These are phyloP conservation scores for Chimonanthus praecox DNA, from an alignment of 164 flowering plant genomes.

Conservation along the genomic window DNA sequence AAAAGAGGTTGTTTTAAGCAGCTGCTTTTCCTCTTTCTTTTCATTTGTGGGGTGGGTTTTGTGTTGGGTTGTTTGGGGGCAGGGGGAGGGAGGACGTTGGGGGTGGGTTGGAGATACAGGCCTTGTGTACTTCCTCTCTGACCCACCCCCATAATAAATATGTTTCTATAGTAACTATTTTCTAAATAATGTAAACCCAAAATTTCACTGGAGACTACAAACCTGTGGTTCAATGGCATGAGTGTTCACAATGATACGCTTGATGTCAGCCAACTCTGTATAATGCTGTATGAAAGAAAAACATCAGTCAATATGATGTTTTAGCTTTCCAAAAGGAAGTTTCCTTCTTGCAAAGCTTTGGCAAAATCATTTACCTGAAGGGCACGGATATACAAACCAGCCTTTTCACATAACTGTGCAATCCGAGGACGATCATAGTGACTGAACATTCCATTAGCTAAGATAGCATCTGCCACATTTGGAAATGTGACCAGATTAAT, in stretches of 20 bases:
- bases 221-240: conserved; percentile 99
- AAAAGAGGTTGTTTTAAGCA: too few relatives aligned
- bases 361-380: conserved; percentile 43
- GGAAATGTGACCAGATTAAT: conserved; percentile 96
- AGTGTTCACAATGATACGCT: conserved; percentile 95
- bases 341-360: too few relatives aligned
- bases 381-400: conserved; percentile 86
- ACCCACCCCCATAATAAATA: too few relatives aligned
- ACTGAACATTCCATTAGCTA: conserved; percentile 98
- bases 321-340: not conserved
- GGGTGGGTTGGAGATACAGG: too few relatives aligned
- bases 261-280: conserved; percentile 83
- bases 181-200: not conserved
- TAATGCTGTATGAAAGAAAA: conserved; percentile 71
- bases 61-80: too few relatives aligned
- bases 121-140: too few relatives aligned
- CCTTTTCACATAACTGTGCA: conserved; percentile 98
- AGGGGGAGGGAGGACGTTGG: too few relatives aligned
- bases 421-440: conserved; percentile 97
- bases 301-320: not conserved
- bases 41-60: too few relatives aligned
- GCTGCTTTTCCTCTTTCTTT: too few relatives aligned
- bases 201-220: not conserved
- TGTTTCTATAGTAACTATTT: not conserved
- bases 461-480: conserved; percentile 22